Conservation (phyloP, 257 asterid genomes). For the Forsythia viridissima region DNA sequence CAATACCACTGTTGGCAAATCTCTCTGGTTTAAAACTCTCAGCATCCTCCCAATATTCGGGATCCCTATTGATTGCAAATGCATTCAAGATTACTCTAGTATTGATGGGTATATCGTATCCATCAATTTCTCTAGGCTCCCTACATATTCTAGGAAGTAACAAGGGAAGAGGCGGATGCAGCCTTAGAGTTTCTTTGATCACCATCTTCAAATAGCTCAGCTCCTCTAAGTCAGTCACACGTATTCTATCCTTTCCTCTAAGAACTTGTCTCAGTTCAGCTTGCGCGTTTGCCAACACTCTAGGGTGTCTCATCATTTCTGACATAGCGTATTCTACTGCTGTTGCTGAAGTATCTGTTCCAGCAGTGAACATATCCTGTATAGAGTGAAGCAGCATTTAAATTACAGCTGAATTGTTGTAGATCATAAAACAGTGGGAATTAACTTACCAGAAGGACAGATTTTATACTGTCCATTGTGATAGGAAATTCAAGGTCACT, state of each 20-base stretch:
- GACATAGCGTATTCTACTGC: constrained; percentile 26
- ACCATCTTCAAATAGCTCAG: constrained; percentile 26
- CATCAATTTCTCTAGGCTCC: not conserved
- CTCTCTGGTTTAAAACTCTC: constrained; percentile 25
- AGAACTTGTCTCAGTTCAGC: constrained; percentile 19
- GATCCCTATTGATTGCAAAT: constrained; percentile 31
- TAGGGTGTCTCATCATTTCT: constrained; percentile 27
- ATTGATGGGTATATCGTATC: constrained; percentile 16
- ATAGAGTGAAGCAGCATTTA: not conserved
- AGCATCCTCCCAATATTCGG: constrained; percentile 23
- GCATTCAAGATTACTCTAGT: constrained; percentile 22
- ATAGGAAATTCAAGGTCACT: too few relatives aligned
- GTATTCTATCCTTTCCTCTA: not conserved
- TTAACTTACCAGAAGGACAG: too few relatives aligned
- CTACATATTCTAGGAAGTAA: constrained; percentile 20
- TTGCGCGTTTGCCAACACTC: constrained; percentile 20
- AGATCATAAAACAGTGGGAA: too few relatives aligned
- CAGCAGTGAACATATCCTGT: constrained; percentile 28
- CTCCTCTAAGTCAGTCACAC: not conserved
- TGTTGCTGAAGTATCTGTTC: constrained; percentile 23
- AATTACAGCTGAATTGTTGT: too few relatives aligned
- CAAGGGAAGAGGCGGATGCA: constrained; percentile 29
- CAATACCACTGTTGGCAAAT: not conserved
- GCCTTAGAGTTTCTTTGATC: constrained; percentile 27
- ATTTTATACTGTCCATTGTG: too few relatives aligned